phyloP scores from a whole-genome alignment of 2,329 filamentous ascomycete species.

The Epichloe baconii region DNA sequence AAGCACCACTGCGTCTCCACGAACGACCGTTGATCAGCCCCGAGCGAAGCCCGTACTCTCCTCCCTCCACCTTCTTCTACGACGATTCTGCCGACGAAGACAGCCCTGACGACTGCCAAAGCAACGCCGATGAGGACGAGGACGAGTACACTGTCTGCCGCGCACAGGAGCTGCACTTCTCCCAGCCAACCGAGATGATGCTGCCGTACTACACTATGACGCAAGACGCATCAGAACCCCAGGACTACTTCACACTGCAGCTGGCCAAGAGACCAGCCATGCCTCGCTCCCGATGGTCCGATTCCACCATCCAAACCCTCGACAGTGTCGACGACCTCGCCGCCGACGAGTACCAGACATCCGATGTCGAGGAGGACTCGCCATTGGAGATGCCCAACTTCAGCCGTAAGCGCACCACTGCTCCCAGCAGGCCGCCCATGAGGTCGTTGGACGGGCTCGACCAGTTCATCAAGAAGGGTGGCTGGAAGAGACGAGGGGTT shows the following conservation, averaged over 20 bases:
- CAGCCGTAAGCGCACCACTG: constrained; percentile 18
- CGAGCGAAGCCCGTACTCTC: constrained; percentile 10
- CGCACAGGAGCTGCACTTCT: constrained; percentile 3
- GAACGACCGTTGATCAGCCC: constrained; percentile 21
- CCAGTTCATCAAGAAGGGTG: constrained; percentile 28
- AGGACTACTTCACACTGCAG: constrained; percentile 22
- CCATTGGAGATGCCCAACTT: constrained; percentile 20
- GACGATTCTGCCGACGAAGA: constrained; percentile 13
- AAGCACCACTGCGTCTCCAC: constrained; percentile 24
- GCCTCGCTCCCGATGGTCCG: constrained; percentile 28
- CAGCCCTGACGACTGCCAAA: constrained; percentile 12
- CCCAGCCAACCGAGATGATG: constrained; percentile 14
- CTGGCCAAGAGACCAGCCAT: constrained; percentile 17
- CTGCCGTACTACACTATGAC: constrained; percentile 14
- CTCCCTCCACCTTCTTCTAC: constrained; percentile 17
- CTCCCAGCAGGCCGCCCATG: constrained; percentile 24
- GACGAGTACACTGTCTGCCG: constrained; percentile 9
- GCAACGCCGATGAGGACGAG: constrained; percentile 5
- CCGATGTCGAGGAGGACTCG: constrained; percentile 10
- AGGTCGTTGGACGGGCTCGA: constrained; percentile 26
- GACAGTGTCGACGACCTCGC: constrained; percentile 10
- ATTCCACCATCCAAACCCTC: constrained; percentile 26
- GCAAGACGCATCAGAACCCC: constrained; percentile 13
- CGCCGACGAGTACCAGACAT: constrained; percentile 9
- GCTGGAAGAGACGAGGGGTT: constrained; percentile 31